These are phyloP conservation scores for Amaranthus hypochondriacus DNA, from an alignment of 148 eudicot genomes.

Conservation along the genomic window DNA sequence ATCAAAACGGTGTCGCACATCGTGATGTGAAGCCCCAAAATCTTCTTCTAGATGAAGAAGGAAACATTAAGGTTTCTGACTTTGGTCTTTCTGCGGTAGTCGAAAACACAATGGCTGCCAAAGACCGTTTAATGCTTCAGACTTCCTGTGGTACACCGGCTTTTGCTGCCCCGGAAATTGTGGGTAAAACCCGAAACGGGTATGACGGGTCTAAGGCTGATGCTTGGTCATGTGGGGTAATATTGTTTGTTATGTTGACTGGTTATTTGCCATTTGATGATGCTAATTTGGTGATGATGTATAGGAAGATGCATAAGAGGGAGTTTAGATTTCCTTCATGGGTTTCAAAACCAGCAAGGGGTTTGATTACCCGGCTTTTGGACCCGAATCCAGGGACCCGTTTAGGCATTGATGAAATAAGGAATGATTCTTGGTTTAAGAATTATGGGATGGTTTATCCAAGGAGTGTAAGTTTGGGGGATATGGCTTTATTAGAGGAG, in stretches of 20 bases:
- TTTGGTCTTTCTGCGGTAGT: constrained; percentile 74
- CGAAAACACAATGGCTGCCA: neutral
- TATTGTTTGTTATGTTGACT: constrained; percentile 50
- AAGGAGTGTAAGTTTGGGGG: constrained; percentile 31
- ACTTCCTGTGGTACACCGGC: constrained; percentile 85
- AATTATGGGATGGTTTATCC: constrained; percentile 21
- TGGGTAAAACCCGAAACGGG: constrained; percentile 33
- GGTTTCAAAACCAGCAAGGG: constrained; percentile 44
- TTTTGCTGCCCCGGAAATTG: constrained; percentile 57
- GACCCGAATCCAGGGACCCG: constrained; percentile 74
- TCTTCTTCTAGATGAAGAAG: constrained; percentile 46
- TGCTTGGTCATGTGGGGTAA: constrained; percentile 85
- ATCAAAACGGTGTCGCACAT: constrained; percentile 64
- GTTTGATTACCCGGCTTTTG: constrained; percentile 40
- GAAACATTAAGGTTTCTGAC: constrained; percentile 50
- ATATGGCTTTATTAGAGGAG: constrained; percentile 30
- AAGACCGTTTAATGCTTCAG: constrained; percentile 24
- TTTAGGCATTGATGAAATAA: constrained; percentile 42
- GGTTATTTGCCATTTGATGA: constrained; percentile 75
- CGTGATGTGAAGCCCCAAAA: constrained; percentile 84
- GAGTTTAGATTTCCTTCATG: constrained; percentile 45
- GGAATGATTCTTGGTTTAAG: constrained; percentile 52
- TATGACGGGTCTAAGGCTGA: constrained; percentile 78
- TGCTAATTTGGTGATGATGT: constrained; percentile 52
- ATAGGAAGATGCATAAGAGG: constrained; percentile 46